Base-by-base conservation (phyloP, 225 moss, liverwort and hornwort species). In the Physcomitrellopsis africana region DNA sequence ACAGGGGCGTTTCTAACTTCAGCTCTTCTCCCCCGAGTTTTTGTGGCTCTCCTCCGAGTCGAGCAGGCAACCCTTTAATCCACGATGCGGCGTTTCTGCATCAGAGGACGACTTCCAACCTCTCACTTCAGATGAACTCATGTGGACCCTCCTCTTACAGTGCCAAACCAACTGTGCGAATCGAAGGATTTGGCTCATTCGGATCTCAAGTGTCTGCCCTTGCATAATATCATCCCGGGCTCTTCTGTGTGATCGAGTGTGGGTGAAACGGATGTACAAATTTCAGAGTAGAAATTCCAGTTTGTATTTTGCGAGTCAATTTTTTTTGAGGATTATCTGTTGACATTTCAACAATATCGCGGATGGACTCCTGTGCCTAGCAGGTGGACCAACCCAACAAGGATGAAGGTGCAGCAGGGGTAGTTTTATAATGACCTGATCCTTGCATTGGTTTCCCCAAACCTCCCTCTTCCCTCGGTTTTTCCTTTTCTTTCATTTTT, bases 21-120 rank as follows among this genome's bases (percentile, higher is more conserved):
- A 89, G 88, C 17, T 95, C 93, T 12, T 95, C 95, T 9, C 95
- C 95, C 0, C 93, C 93, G 5, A 91, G 90, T 76, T 93, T 86
- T 71, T 93, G 93, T 27, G 95, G 93, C 42, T 95, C 95, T 0
- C 95, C 95, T 3, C 95, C 95, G 1, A 90, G 80, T 24, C 89
- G 95, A 29, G 87, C 95, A 0, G 91, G 89, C 8, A 95, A 95
- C 66, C 95, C 95, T 5, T 62, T 95, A 49, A 88, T 95, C 17
- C 95, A 95, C 29, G 95, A 95, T 72, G 95, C 91, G 3, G 89
- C 93, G 86, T 95, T 95, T 73, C 80, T 86, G 24, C 91, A 93
- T 41, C 93, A 89, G 72, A 81, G 89, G 57, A 68, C 86, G 0
- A 57, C 88, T 0, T 81, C 91, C 11, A 85, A 87, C 24, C 72